phyloP scores from a whole-genome alignment of 2,329 filamentous ascomycete genomes.

The Lasiodiplodia gonubiensis region DNA sequence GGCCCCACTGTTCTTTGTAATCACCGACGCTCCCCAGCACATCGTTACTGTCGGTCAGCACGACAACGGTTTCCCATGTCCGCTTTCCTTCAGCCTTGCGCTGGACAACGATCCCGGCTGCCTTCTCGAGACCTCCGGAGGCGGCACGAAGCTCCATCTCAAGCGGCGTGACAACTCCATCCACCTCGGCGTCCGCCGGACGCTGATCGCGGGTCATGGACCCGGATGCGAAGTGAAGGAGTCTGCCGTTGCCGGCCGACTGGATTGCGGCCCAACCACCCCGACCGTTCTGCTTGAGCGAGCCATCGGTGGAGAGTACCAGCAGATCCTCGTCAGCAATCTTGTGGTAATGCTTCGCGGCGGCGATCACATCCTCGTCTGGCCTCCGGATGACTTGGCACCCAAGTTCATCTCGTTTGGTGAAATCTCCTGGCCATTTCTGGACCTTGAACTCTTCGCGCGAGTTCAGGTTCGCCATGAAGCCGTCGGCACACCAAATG shows the following conservation, averaged over 20 bases:
- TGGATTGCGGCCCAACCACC: not conserved
- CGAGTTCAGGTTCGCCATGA: not conserved
- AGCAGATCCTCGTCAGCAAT: not conserved
- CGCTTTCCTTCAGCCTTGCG: not conserved
- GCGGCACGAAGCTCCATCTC: not conserved
- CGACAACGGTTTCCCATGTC: not conserved
- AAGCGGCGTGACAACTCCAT: not conserved
- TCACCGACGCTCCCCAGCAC: not conserved
- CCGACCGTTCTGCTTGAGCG: not conserved
- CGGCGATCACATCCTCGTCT: not conserved
- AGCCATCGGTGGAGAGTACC: not conserved
- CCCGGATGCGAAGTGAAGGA: not conserved
- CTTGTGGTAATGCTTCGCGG: not conserved
- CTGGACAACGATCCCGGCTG: not conserved
- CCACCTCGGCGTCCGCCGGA: not conserved
- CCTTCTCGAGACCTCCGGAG: not conserved
- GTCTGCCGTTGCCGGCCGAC: not conserved
- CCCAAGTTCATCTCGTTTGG: not conserved
- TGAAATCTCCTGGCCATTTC: not conserved
- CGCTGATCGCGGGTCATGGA: not conserved
- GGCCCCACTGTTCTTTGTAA: not conserved
- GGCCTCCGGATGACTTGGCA: not conserved
- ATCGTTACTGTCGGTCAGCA: not conserved
- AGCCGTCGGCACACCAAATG: not conserved
- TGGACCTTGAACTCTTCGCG: not conserved